phyloP scores from a whole-genome alignment of 2,329 filamentous ascomycete genomes.

The Arachnomyces sp. region DNA sequence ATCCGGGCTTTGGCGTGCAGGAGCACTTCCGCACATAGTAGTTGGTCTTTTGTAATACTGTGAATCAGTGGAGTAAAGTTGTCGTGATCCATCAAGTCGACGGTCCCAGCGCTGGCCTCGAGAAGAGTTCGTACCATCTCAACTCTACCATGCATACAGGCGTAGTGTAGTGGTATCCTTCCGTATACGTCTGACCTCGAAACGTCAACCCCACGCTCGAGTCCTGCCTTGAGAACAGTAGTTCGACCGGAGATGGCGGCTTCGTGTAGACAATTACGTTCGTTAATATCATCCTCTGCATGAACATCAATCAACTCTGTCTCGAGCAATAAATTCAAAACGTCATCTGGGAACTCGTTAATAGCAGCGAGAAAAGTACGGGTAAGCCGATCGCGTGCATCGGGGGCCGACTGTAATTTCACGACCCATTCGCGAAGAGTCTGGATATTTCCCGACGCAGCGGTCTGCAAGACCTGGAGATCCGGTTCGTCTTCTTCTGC shows the following conservation, averaged over 20 bases:
- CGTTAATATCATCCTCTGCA: constrained; percentile 95
- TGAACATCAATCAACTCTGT: constrained; percentile 82
- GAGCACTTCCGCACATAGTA: constrained; percentile 71
- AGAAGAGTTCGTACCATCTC: constrained; percentile 74
- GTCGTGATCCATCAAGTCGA: constrained; percentile 87
- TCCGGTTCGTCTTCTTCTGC: constrained; percentile 88
- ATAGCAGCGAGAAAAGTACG: constrained; percentile 85
- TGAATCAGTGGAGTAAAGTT: constrained; percentile 96
- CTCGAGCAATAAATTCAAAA: constrained; percentile 67
- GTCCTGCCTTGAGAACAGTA: constrained; percentile 66
- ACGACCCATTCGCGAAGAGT: constrained; percentile 73
- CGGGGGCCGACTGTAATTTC: constrained; percentile 56
- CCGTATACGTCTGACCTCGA: constrained; percentile 87
- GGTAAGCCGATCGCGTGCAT: constrained; percentile 69
- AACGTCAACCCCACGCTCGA: constrained; percentile 69
- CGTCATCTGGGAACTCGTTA: constrained; percentile 70
- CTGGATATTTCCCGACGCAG: constrained; percentile 71
- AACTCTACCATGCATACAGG: constrained; percentile 85
- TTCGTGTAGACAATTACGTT: constrained; percentile 91
- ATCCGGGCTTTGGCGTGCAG: constrained; percentile 73
- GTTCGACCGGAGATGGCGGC: constrained; percentile 87
- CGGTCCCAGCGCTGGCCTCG: constrained; percentile 61
- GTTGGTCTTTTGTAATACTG: constrained; percentile 79
- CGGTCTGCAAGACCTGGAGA: constrained; percentile 77
- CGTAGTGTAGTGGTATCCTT: constrained; percentile 87